phyloP scores from a whole-genome alignment of 2,329 filamentous ascomycete genomes.

The Calonectria hawksworthii region DNA sequence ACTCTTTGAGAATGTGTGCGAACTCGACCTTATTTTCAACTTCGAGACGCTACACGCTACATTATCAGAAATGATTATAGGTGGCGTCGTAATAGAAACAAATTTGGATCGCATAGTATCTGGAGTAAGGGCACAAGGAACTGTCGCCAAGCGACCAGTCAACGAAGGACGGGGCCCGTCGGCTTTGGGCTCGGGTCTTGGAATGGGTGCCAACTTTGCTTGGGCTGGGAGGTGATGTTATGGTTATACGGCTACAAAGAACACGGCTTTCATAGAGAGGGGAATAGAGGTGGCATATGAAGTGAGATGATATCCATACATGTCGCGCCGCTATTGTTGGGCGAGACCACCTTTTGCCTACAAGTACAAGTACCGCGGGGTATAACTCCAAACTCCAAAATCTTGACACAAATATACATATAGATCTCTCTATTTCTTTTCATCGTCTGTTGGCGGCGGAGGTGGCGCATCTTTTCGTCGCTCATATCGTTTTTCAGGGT shows the following conservation, averaged over 20 bases:
- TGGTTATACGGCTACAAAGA: constrained; percentile 19
- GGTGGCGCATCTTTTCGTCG: constrained; percentile 55
- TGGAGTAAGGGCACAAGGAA: constrained; percentile 83
- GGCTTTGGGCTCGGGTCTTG: constrained; percentile 63
- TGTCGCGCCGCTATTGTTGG: constrained; percentile 26
- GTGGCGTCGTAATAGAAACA: constrained; percentile 94
- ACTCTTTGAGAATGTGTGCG: constrained; percentile 98
- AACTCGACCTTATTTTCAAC: constrained; percentile 98
- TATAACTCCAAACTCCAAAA: constrained; percentile 49
- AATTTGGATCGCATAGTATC: constrained; percentile 89
- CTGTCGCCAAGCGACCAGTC: constrained; percentile 83
- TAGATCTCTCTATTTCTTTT: constrained; percentile 44
- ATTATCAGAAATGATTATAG: constrained; percentile 93
- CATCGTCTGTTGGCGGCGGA: constrained; percentile 42
- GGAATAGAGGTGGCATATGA: constrained; percentile 35
- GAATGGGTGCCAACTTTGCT: constrained; percentile 71
- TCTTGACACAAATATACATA: constrained; percentile 42
- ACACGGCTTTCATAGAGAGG: constrained; percentile 27
- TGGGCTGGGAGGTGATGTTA: constrained; percentile 59
- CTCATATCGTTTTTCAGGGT: constrained; percentile 59
- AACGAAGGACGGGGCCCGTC: constrained; percentile 71
- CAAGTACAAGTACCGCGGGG: constrained; percentile 21
- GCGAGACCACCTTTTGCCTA: not conserved
- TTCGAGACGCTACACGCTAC: constrained; percentile 96
- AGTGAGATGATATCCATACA: constrained; percentile 44